Evolutionary conservation across 495 filamentous ascomycete genomes (phyloP), one percentile per base, ranked within the genome.

Genomic region (Talaromyces trachyspermus): DNA sequence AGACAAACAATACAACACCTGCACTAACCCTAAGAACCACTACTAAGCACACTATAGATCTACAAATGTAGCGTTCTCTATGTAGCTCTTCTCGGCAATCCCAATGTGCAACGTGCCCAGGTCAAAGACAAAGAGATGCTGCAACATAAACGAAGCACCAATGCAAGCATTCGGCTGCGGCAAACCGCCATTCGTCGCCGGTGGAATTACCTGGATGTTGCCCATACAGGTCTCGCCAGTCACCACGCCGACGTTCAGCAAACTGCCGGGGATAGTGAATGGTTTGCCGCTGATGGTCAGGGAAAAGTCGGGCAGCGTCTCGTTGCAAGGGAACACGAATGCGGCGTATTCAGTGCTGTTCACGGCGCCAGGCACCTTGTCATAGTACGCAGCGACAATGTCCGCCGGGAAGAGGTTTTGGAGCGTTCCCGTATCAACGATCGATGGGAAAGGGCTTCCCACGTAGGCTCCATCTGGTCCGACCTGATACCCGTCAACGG

Each of bases 321-420:
- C 59, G 41, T 50, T 56, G 75, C 88, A 95, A 14, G 78, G 72
- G 68, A 88, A 81, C 29, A 73, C 64, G 57, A 83, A 89, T 20
- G 83, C 88, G 44, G 81, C 84, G 35, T 70, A 58, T 7, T 48
- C 45, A 25, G 23, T 35, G 58, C 67, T 61, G 61, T 80, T 67
- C 42, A 57, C 18, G 15, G 83, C 67, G 25, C 76, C 71, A 12
- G 50, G 32, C 39, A 90, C 74, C 26, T 77, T 48, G 32, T 56
- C 49, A 64, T 86, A 90, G 72, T 88, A 91, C 52, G 65, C 74
- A 5, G 53, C 53, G 51, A 84, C 81, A 53, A 86, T 62, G 18
- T 50, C 48, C 39, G 59, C 51, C 49, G 76, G 75, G 44, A 90
- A 68, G 50, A 84, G 73, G 25, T 86, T 57, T 38, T 90, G 79